These are phyloP conservation scores for Talaromyces pinophilus DNA, from an alignment of 2,329 filamentous ascomycete species.

Conservation along the genomic window DNA sequence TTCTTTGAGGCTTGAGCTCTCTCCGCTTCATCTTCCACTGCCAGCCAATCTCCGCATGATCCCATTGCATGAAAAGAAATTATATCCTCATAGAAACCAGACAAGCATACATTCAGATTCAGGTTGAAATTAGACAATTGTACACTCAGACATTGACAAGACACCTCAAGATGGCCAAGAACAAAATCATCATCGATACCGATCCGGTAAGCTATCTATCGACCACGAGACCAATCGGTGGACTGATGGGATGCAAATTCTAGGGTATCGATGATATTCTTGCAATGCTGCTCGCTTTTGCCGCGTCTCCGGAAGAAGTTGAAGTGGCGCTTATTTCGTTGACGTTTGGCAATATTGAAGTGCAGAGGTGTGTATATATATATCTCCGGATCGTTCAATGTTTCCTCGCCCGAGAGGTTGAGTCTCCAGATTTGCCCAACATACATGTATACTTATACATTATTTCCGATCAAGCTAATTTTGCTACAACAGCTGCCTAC, in stretches of 20 bases:
- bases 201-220: constrained; percentile 68
- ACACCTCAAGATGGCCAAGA: constrained; percentile 50
- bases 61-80: background rate
- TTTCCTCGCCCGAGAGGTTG: background rate
- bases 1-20: constrained; percentile 8
- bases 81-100: background rate
- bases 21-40: background rate
- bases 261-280: constrained; percentile 86
- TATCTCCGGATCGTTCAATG: background rate
- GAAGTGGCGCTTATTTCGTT: constrained; percentile 83
- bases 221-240: background rate
- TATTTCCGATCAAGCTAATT: background rate
- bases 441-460: background rate
- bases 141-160: background rate
- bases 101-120: background rate
- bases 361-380: constrained; percentile 63
- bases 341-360: constrained; percentile 90
- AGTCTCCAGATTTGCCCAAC: background rate
- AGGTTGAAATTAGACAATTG: background rate
- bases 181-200: constrained; percentile 90
- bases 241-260: background rate
- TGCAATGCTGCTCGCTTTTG: constrained; percentile 82
- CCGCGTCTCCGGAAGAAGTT: constrained; percentile 77
- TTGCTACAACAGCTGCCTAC: constrained; percentile 64
- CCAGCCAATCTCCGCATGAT: background rate